These are phyloP conservation scores for Cryptosporidium baileyi DNA, from an alignment of 169 alveolate species.

Conservation along the genomic window DNA sequence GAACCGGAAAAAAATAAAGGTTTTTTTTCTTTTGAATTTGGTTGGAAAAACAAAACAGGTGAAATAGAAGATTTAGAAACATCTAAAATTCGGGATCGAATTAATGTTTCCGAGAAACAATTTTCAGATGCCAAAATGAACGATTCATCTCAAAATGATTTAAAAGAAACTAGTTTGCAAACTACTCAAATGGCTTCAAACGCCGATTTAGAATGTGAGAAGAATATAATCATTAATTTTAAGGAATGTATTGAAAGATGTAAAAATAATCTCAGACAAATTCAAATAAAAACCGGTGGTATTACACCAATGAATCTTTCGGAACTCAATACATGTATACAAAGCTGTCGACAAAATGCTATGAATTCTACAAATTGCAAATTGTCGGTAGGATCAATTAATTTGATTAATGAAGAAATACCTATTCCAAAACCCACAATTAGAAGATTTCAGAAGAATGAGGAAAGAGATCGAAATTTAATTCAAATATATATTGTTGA, in stretches of 20 bases:
- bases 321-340: conserved; percentile 54
- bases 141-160: neutral
- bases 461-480: neutral
- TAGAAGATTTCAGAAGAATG: conserved; percentile 21
- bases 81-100: too few species aligned
- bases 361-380: conserved; percentile 22
- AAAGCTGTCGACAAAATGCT: conserved; percentile 15
- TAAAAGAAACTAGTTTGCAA: conserved; percentile 4
- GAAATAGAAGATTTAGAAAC: neutral
- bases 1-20: neutral
- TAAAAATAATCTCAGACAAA: conserved; percentile 2
- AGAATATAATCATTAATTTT: conserved; percentile 12
- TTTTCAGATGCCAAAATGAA: neutral
- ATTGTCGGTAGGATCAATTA: conserved; percentile 13
- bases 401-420: conserved; percentile 49
- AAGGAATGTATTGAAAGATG: conserved; percentile 56
- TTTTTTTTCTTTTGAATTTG: neutral
- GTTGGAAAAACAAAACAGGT: conserved; percentile 8
- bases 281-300: conserved; percentile 32
- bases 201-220: conserved; percentile 1
- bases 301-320: conserved; percentile 47
- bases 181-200: neutral
- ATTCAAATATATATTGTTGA: conserved; percentile 21
- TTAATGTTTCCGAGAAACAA: too few species aligned
- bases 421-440: conserved; percentile 58